Evolutionary conservation across 148 eudicot species (phyloP), one percentile per base, ranked within the genome.

Genomic region (Cornus kousa): DNA sequence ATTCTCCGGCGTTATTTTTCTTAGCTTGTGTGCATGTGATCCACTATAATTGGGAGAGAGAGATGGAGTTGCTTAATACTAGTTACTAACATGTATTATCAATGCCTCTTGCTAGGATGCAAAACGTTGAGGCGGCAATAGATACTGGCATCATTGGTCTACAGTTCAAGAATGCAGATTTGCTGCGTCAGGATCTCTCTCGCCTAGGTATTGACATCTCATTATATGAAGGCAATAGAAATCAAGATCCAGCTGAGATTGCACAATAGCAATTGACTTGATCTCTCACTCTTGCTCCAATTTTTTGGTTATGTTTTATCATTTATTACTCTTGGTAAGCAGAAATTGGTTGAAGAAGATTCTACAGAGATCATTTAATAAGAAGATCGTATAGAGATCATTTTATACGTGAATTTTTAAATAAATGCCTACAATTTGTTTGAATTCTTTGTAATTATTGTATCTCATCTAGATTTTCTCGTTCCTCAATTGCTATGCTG

Each of bases 121-220:
- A 82, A 84, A 94, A 94, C 75, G 93, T 92, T 33, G 91, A 94
- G 76, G 98, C 93, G 79, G 98, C 98, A 75, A 74, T 62, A 28
- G 83, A 89, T 68, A 89, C 87, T 76, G 97, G 98, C 69, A 87
- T 94, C 73, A 62, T 81, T 5, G 98, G 97, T 77, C 76, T 94
- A 40, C 97, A 91, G 14, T 94, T 94, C 82, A 92, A 84, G 88
- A 87, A 81, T 81, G 94, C 81, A 39, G 83, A 86, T 74, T 59
- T 77, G 40, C 81, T 94, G 80, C 90, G 80, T 39, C 85, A 86
- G 64, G 91, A 94, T 77, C 88, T 94, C 72, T 76, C 83, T 73
- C 80, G 70, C 43, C 88, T 84, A 13, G 96, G 96, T 19, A 55
- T 93, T 50, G 79, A 83, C 48, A 32, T 90, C 40, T 76, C 86